Base-by-base conservation (phyloP, 805 yeast genomes). In the Wickerhamiella kurtzmanii region DNA sequence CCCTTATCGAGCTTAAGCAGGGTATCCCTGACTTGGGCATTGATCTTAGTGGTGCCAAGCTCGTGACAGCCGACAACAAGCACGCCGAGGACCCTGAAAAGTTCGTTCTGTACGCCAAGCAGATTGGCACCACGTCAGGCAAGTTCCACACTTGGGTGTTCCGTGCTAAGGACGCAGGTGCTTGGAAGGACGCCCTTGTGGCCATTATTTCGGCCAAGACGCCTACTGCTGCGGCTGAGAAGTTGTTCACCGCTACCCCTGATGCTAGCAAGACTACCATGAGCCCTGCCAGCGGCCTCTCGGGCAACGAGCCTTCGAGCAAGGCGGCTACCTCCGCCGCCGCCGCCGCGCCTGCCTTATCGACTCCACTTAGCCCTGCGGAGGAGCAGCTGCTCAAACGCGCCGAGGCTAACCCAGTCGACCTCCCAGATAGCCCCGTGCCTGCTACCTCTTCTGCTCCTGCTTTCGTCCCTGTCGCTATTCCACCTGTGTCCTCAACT, bases 101-200 rank as follows among this genome's bases (percentile, higher is more conserved):
- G 65, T 92, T 89, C 64, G 83, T 87, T 9, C 68, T 89, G 50
- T 77, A 46, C 28, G 60, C 60, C 18, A 48, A 49, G 42, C 60
- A 56, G 53, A 52, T 47, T 44, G 55, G 55, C 22, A 51, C 59
- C 4, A 22, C 48, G 20, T 53, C 60, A 17, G 61, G 61, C 39
- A 53, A 85, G 58, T 84, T 86, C 39, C 96, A 88, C 65, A 87
- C 86, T 57, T 86, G 92, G 85, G 92, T 88, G n/a, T 88, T 89
- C 68, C 74, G 94, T 53, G 80, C 94, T n/a, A 92, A 83, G 58
- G 75, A 82, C 43, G 82, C 82, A 56, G 82, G 38, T 61, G 73
- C 70, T 37, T 89, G 98, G 98, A 84, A 75, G 63, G 75, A 75
- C 53, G 94, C 83, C 59, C 70, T 89, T 54, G 78, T 79, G 60